phyloP scores from a whole-genome alignment of 2,329 filamentous ascomycete genomes.

The Fusarium albosuccineum region DNA sequence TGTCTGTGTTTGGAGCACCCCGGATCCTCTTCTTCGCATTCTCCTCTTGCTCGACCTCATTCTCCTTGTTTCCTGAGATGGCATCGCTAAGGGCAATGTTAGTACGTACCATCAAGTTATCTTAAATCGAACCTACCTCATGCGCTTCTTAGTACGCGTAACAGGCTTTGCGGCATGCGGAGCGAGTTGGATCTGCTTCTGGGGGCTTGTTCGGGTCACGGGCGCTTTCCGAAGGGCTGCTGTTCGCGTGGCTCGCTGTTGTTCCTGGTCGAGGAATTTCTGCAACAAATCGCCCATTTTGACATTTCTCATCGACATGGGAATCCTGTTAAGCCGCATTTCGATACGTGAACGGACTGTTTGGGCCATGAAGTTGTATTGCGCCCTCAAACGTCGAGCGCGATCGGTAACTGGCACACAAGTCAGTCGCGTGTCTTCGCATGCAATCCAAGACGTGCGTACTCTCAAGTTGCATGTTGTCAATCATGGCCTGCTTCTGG shows the following conservation, averaged over 20 bases:
- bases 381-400: conserved; percentile 86
- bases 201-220: conserved; percentile 51
- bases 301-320: conserved; percentile 79
- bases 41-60: conserved; percentile 69
- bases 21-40: conserved; percentile 78
- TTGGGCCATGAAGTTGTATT: conserved; percentile 90
- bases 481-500: conserved; percentile 89
- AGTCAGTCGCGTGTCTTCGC: conserved; percentile 30
- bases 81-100: conserved; percentile 67
- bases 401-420: conserved; percentile 80
- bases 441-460: conserved; percentile 51
- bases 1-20: conserved; percentile 58
- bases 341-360: conserved; percentile 88
- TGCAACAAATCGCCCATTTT: conserved; percentile 84
- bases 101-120: conserved; percentile 23
- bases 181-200: conserved; percentile 50
- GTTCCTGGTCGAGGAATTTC: conserved; percentile 62
- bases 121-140: conserved; percentile 59
- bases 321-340: conserved; percentile 93
- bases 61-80: conserved; percentile 81
- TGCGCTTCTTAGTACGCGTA: conserved; percentile 59
- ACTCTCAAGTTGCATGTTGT: conserved; percentile 93
- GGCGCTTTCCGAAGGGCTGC: conserved; percentile 66
- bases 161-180: conserved; percentile 37
- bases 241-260: conserved; percentile 58